Evolutionary conservation across 768 basidiomycete genomes (phyloP).

Genomic region (Tephrocybe sp.): DNA sequence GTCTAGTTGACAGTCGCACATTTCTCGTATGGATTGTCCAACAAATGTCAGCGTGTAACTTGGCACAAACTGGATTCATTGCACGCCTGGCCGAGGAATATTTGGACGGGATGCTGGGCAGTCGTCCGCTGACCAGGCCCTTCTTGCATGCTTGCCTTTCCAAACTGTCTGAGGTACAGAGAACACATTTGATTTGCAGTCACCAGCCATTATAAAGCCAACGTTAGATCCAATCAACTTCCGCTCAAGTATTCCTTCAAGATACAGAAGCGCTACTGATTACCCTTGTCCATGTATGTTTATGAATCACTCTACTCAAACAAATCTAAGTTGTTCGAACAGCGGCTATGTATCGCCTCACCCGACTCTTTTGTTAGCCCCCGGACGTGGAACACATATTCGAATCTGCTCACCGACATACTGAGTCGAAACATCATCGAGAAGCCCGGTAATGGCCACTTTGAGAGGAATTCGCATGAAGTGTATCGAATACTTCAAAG

Average conservation of each 20-base stretch:
- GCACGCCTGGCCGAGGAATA: conserved; percentile 79
- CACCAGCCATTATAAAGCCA: background rate
- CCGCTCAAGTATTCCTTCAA: conserved; percentile 53
- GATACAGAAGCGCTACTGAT: conserved; percentile 53
- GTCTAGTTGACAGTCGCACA: conserved; percentile 73
- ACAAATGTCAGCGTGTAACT: conserved; percentile 72
- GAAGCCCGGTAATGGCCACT: conserved; percentile 27
- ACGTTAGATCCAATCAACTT: conserved; percentile 49
- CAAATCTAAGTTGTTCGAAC: background rate
- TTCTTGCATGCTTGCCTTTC: conserved; percentile 69
- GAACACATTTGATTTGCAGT: background rate
- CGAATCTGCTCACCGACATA: conserved; percentile 42
- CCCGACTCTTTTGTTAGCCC: conserved; percentile 78
- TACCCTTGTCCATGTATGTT: conserved; percentile 56
- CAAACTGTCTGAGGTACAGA: conserved; percentile 62
- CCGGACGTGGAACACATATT: conserved; percentile 58
- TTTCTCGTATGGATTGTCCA: conserved; percentile 80
- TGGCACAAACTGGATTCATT: conserved; percentile 79
- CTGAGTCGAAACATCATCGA: conserved; percentile 40
- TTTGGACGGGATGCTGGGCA: conserved; percentile 61
- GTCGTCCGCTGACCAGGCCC: conserved; percentile 65
- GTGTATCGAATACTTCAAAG: conserved; percentile 50
- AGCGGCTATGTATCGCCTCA: conserved; percentile 70
- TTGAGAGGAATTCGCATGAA: conserved; percentile 40
- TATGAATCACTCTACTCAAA: background rate